Percentiles rank a stretch among this genome's conserved stretches.
These are phyloP conservation scores for Aspergillus quadricinctus DNA, from an alignment of 2,329 filamentous ascomycete species.

Conservation along the genomic window DNA sequence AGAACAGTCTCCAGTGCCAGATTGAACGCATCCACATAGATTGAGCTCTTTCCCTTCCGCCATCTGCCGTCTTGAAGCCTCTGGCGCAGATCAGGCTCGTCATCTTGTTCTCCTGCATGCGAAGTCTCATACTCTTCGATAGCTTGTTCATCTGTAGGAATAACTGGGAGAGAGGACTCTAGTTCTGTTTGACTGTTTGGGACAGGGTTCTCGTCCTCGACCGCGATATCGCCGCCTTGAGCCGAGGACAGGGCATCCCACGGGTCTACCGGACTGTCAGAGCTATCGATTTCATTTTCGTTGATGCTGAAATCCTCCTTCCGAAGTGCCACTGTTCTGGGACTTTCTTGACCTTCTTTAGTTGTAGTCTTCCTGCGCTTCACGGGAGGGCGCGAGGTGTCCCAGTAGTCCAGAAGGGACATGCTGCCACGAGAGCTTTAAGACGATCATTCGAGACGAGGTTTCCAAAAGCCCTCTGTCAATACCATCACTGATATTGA, in stretches of 20 bases:
- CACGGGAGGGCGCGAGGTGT: slow-evolving; percentile 24
- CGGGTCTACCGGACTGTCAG: slow-evolving; percentile 32
- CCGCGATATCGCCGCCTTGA: neutral
- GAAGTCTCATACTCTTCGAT: slow-evolving; percentile 75
- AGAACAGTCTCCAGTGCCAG: slow-evolving; percentile 84
- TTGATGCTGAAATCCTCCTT: slow-evolving; percentile 8
- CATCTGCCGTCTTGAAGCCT: slow-evolving; percentile 59
- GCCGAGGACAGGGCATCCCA: slow-evolving; percentile 20
- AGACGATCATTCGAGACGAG: neutral
- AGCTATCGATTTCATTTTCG: neutral
- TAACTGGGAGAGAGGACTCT: slow-evolving; percentile 65
- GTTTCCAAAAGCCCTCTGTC: neutral
- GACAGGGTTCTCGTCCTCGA: slow-evolving; percentile 4
- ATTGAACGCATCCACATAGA: slow-evolving; percentile 97
- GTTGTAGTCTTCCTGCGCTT: slow-evolving; percentile 30
- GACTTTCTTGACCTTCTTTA: slow-evolving; percentile 4
- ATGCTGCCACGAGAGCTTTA: slow-evolving; percentile 20
- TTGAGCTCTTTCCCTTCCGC: slow-evolving; percentile 74
- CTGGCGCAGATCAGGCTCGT: slow-evolving; percentile 41
- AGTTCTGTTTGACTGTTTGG: slow-evolving; percentile 57
- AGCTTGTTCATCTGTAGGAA: slow-evolving; percentile 64
- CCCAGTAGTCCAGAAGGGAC: slow-evolving; percentile 36
- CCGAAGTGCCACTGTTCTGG: neutral
- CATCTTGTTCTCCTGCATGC: slow-evolving; percentile 51
- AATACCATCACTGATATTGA: neutral